Conservation (phyloP, 2,329 filamentous ascomycete species). For the Sclerotinia glacialis region DNA sequence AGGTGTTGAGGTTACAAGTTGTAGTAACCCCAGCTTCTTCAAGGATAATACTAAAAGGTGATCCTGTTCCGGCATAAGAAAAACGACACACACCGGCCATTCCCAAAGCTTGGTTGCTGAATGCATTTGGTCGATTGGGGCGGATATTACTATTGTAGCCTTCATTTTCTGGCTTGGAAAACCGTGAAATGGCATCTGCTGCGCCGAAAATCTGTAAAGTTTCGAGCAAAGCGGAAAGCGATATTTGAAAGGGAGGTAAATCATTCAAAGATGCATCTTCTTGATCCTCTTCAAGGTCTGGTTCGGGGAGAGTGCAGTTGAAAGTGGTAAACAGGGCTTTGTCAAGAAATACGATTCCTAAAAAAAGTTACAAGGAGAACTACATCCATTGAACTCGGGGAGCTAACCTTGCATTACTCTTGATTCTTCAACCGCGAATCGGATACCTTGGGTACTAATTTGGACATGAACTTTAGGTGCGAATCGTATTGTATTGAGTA, state of each 20-base stretch:
- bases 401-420: constrained; percentile 82
- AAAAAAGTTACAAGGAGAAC: constrained; percentile 27
- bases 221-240: constrained; percentile 81
- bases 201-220: constrained; percentile 93
- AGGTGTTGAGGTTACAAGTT: constrained; percentile 86
- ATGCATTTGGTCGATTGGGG: constrained; percentile 67
- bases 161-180: constrained; percentile 58
- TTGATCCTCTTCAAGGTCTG: constrained; percentile 42
- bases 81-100: constrained; percentile 84
- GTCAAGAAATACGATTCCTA: constrained; percentile 78
- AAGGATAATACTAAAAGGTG: constrained; percentile 78
- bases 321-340: constrained; percentile 87
- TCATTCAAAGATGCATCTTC: constrained; percentile 42
- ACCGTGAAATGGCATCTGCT: constrained; percentile 60
- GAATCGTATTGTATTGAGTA: constrained; percentile 58
- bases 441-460: constrained; percentile 79
- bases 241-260: constrained; percentile 78
- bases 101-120: constrained; percentile 77
- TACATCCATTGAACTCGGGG: constrained; percentile 11
- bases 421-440: constrained; percentile 84
- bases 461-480: constrained; percentile 60
- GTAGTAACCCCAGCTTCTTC: constrained; percentile 85
- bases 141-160: constrained; percentile 60
- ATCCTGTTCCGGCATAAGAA: constrained; percentile 70
- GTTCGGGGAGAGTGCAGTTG: constrained; percentile 56